Evolutionary conservation across 495 filamentous ascomycete genomes (phyloP), one percentile per base, ranked within the genome.

Genomic region (Xylaria sp.): DNA sequence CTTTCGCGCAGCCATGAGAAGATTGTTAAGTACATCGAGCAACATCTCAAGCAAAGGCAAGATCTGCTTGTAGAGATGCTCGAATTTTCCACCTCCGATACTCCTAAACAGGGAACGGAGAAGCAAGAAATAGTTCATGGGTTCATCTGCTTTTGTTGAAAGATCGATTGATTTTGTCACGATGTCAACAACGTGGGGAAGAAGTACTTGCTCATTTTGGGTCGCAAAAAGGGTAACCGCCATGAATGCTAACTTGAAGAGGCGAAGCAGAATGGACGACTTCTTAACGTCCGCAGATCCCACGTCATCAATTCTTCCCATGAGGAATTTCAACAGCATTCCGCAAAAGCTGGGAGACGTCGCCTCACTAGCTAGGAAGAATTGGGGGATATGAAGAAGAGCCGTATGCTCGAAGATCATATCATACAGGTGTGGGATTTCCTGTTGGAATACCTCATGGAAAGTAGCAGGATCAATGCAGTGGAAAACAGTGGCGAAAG

Each of bases 211-310:
- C 78, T 99, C 97, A 75, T 99, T 99, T 78, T 97, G 94, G 12
- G 88, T 85, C 0, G 93, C 94, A 78, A 99, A 99, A 12, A 99
- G 82, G 0, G 97, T 98, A 35, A 99, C 97, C 0, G 97, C 97
- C 97, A 99, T 99, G 83, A 99, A 99, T 5, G 94, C 97, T 55
- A 99, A 85, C 82, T 99, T 99, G 86, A 99, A 99, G 63, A 99
- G 90, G 55, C 97, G 90, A 19, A 99, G 85, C 12, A 99, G 84
- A 65, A 98, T 96, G 61, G 94, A 94, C 0, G 95, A 94, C 80
- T 93, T 95, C 69, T 92, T 93, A 61, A 93, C 91, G 78, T 98
- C 93, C 15, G 91, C 91, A 0, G 93, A 97, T 44, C 97, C 97
- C 52, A 99, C 93, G 73, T 98, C 93, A 70, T 96, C 91, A 66